Conservation (phyloP, 164 flowering plant genomes). For the Vitis rotundifolia region DNA sequence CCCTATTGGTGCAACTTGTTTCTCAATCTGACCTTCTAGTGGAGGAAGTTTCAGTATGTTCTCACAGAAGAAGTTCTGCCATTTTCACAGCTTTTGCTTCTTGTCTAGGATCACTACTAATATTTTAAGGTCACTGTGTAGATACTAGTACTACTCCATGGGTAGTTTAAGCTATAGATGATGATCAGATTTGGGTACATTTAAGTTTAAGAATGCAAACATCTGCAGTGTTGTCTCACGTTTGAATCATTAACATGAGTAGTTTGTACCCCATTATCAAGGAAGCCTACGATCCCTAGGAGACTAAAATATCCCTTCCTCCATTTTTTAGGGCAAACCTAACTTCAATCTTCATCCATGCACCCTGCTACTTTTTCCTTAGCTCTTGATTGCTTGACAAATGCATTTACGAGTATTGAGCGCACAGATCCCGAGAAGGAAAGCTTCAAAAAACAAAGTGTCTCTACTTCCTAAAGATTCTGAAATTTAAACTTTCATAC, state of each 20-base stretch:
- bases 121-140: background rate
- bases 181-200: background rate
- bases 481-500: too few species aligned
- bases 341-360: background rate
- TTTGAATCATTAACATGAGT: background rate
- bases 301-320: too few species aligned
- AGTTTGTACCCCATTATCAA: background rate
- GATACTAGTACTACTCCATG: background rate
- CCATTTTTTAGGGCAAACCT: background rate
- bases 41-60: background rate
- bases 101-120: background rate
- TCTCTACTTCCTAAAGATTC: too few species aligned
- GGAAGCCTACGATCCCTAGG: background rate
- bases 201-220: background rate
- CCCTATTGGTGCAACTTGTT: background rate
- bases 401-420: background rate
- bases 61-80: background rate
- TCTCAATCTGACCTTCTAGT: background rate
- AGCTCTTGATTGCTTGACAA: background rate
- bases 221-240: background rate
- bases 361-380: background rate
- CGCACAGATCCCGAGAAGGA: background rate
- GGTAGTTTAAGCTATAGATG: background rate
- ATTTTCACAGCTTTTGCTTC: background rate
- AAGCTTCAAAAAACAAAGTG: too few species aligned